These are phyloP conservation scores for Venturia carpophila DNA, from an alignment of 2,329 filamentous ascomycete genomes.

Conservation along the genomic window DNA sequence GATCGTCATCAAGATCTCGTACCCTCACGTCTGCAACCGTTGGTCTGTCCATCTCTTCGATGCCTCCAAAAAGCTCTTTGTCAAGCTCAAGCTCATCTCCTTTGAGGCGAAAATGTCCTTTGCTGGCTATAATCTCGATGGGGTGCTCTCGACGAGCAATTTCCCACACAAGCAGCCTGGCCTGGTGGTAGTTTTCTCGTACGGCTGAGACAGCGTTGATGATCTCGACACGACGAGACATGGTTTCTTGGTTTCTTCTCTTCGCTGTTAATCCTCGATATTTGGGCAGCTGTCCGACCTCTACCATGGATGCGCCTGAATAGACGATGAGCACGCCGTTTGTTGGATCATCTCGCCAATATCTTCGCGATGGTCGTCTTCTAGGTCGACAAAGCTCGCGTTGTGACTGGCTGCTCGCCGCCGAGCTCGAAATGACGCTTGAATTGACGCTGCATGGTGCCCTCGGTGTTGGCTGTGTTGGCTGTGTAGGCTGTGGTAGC, in stretches of 20 bases:
- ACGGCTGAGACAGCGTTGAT: conserved; percentile 1
- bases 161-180: neutral
- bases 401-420: neutral
- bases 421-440: neutral
- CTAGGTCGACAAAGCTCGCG: neutral
- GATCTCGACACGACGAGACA: conserved; percentile 11
- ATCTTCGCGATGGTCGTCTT: neutral
- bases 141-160: neutral
- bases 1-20: neutral
- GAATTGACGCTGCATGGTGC: neutral
- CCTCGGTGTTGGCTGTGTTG: neutral
- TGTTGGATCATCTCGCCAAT: neutral
- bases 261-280: neutral
- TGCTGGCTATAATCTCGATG: neutral
- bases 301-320: neutral
- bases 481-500: neutral
- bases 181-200: neutral
- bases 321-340: neutral
- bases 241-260: neutral
- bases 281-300: conserved; percentile 7
- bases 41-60: conserved; percentile 2
- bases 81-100: conserved; percentile 3
- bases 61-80: neutral
- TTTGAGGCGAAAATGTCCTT: neutral
- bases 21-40: conserved; percentile 4